Base-by-base conservation (phyloP, 768 basidiomycete genomes). In the Pisolithus marmoratus region DNA sequence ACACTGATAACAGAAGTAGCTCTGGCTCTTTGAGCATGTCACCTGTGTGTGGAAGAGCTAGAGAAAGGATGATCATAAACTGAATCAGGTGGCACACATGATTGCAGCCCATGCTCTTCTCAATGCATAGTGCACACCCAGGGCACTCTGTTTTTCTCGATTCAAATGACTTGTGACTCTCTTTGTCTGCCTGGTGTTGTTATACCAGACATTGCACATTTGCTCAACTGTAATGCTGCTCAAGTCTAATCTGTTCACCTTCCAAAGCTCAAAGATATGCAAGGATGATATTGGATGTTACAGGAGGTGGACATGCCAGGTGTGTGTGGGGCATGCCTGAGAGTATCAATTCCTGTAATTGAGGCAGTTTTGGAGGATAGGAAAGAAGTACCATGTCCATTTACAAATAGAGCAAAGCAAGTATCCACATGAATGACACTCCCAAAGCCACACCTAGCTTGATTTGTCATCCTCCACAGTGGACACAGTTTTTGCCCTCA, bases 1-100 rank as follows among this genome's bases (percentile, higher is more conserved):
- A 63, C 90, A 92, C 6, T 83, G 78, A 59, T 88, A 92, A 72
- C 90, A 93, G 60, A 90, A 93, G 62, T 93, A 90, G 46, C 79
- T 74, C 26, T 68, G 60, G 67, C 90, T 92, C 57, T 81, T 84
- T n/a, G 73, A 68, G 59, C 86, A 91, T 5, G 80, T 86, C 87
- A 90, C 89, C 87, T 89, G 54, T n/a, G n/a, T n/a, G n/a, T 36
- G 42, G 23, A 46, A 29, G 6, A 41, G 27, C 43, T 11, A 23
- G 41, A 14, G 29, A 41, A 19, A 48, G 2, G 26, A 44, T 3
- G 31, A 19, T 40, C 38, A 5, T 40, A 40, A 9, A n/a, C 38
- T 8, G 11, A 48, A 31, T 38, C 31, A n/a, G 8, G 47, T 44
- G 38, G 71, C 84, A 55, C 71, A 92, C 91, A 70, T 95, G 93